Conservation (phyloP, 345 rosid species). For the Geranium rotundifolium region DNA sequence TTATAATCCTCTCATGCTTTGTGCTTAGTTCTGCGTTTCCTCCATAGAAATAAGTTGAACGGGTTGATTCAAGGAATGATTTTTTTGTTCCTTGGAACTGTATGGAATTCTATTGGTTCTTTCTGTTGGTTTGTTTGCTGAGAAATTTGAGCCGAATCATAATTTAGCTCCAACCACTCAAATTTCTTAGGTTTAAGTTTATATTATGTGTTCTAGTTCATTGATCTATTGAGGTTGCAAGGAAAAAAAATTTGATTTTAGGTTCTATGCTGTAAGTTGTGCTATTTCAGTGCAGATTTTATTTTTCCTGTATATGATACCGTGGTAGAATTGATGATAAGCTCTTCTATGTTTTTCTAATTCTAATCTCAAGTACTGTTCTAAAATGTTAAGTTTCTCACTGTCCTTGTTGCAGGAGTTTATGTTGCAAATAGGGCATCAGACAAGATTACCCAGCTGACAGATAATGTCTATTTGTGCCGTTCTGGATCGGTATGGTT, state of each 20-base stretch:
- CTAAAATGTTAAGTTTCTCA: not conserved
- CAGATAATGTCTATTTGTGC: conserved; percentile 88
- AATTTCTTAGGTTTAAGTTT: not conserved
- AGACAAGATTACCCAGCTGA: conserved; percentile 86
- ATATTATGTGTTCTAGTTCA: not conserved
- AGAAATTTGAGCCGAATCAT: not conserved
- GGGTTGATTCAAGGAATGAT: not conserved
- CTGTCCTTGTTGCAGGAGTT: conserved; percentile 38
- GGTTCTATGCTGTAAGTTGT: not conserved
- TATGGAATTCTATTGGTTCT: not conserved
- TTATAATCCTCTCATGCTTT: not conserved
- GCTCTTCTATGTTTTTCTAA: too few species aligned
- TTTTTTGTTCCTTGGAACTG: not conserved
- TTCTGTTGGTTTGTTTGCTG: not conserved
- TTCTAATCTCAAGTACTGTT: not conserved
- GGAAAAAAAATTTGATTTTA: not conserved
- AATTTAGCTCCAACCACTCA: not conserved
- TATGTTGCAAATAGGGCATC: conserved; percentile 92
- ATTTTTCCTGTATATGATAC: too few species aligned
- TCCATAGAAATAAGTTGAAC: not conserved
- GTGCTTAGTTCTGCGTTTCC: not conserved
- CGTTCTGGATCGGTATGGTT: conserved; percentile 94
- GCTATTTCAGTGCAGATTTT: not conserved
- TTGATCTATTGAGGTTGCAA: not conserved
- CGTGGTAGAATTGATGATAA: not conserved